Evolutionary conservation across 495 filamentous ascomycete genomes (phyloP).

Genomic region (Trichoderma asperelloides): DNA sequence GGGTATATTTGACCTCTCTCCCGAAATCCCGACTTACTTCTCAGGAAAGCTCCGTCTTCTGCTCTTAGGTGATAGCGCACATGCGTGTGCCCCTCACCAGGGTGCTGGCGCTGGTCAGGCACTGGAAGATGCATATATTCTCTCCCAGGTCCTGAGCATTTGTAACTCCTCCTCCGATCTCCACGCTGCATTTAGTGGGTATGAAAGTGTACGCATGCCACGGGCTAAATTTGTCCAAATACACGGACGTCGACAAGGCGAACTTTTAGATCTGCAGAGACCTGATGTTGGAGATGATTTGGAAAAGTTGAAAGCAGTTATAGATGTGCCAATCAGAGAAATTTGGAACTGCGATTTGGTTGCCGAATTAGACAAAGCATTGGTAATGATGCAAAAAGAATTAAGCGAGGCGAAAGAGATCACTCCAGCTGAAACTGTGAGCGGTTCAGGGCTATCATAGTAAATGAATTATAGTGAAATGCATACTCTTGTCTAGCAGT

Average conservation of each 20-base stretch:
- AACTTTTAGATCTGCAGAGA: not conserved
- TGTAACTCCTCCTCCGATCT: slow-evolving; percentile 26
- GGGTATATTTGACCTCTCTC: slow-evolving; percentile 51
- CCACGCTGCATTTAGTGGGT: slow-evolving; percentile 43
- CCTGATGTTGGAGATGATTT: not conserved
- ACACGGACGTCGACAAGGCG: not conserved
- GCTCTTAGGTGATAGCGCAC: slow-evolving; percentile 54
- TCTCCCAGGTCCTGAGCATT: slow-evolving; percentile 42
- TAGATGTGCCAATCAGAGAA: not conserved
- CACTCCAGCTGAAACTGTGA: not conserved
- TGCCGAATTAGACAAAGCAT: not conserved
- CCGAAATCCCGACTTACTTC: slow-evolving; percentile 40
- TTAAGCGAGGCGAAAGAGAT: not conserved
- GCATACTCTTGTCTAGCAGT: too few species aligned
- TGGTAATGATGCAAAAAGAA: not conserved
- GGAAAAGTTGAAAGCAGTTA: not conserved
- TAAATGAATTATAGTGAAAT: too few species aligned
- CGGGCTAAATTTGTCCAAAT: not conserved
- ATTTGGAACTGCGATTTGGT: not conserved
- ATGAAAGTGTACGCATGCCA: slow-evolving; percentile 45
- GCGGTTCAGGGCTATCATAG: too few species aligned
- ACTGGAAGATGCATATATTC: slow-evolving; percentile 51
- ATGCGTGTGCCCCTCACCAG: slow-evolving; percentile 54
- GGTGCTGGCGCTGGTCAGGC: slow-evolving; percentile 53
- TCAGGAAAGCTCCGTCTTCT: slow-evolving; percentile 33